Base-by-base conservation (phyloP, 768 basidiomycete species). In the Boletus edulis region DNA sequence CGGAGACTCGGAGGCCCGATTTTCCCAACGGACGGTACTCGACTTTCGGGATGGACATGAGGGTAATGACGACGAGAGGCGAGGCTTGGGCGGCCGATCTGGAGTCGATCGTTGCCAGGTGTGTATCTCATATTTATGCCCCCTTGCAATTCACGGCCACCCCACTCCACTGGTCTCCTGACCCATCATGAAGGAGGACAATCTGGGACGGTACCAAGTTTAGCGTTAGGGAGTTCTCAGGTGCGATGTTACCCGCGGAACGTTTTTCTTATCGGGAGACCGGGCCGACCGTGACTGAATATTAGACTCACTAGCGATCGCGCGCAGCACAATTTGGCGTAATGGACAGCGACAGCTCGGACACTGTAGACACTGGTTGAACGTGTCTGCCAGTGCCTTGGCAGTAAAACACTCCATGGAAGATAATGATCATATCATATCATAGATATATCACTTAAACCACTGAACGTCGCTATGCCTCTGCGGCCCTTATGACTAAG, bases 1-100 rank as follows among this genome's bases (percentile, higher is more conserved):
- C 69, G 3, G 71, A 73, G 22, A 72, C 65, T 34, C 60, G 52
- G 27, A 69, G 56, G 20, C 72, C 68, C 15, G 68, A 52, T 34
- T 64, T 66, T 18, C 70, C 67, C 15, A 73, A 56, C 31, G 38
- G 55, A 31, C 51, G 62, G 32, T 70, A 71, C 20, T 65, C 56
- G 17, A 68, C 66, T 18, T 40, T 43, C 11, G 52, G 40, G n/a
- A 12, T 35, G 31, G 63, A 46, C 55, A 55, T 38, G 50, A 34
- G 20, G 18, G 29, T 8, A 29, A 29, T 29, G 29, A 2, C 29
- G 29, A 29, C 2, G 29, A 9, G 29, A 29, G 29, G 29, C 8
- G 29, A 27, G 8, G 27, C 8, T 24, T 22, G 22, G 22, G 22
- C 3, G 12, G 6, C 32, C 32, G 8, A 12, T 6, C 32, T 32